These are phyloP conservation scores for Penicillium longicatenatum DNA, from an alignment of 495 filamentous ascomycete genomes.

Conservation along the genomic window DNA sequence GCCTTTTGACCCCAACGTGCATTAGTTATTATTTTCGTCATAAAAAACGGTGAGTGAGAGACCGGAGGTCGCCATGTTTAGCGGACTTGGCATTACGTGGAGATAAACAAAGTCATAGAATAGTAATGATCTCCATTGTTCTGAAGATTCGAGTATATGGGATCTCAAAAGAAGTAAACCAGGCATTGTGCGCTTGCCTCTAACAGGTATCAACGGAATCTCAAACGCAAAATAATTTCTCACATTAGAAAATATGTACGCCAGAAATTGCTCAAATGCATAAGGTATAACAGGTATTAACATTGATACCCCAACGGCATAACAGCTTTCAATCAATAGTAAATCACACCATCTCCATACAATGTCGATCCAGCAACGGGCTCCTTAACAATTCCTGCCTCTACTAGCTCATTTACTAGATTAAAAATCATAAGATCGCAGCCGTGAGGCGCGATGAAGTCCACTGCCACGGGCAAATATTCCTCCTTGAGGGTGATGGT, in stretches of 20 bases:
- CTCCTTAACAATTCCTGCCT: constrained; percentile 49
- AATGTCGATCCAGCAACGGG: constrained; percentile 44
- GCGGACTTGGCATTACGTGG: neutral
- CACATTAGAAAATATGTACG: too few relatives aligned
- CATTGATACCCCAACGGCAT: too few relatives aligned
- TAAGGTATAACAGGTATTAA: too few relatives aligned
- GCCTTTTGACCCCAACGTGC: neutral
- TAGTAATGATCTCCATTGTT: neutral
- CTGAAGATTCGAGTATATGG: too few relatives aligned
- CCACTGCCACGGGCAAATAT: constrained; percentile 59
- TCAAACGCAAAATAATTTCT: neutral
- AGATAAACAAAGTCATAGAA: neutral
- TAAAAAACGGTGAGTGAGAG: neutral
- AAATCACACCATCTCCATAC: constrained; percentile 11
- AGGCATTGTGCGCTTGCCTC: too few relatives aligned
- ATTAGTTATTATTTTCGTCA: neutral
- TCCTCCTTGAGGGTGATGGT: constrained; percentile 56
- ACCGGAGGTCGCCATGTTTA: neutral
- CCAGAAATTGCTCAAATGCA: too few relatives aligned
- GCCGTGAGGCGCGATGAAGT: constrained; percentile 60
- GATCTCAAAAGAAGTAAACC: too few relatives aligned
- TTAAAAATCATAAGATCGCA: constrained; percentile 63
- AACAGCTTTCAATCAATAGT: neutral
- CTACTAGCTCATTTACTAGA: constrained; percentile 53
- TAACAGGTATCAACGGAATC: neutral